phyloP scores from a whole-genome alignment of 768 basidiomycete species.

The Cystofilobasidium capitatum region DNA sequence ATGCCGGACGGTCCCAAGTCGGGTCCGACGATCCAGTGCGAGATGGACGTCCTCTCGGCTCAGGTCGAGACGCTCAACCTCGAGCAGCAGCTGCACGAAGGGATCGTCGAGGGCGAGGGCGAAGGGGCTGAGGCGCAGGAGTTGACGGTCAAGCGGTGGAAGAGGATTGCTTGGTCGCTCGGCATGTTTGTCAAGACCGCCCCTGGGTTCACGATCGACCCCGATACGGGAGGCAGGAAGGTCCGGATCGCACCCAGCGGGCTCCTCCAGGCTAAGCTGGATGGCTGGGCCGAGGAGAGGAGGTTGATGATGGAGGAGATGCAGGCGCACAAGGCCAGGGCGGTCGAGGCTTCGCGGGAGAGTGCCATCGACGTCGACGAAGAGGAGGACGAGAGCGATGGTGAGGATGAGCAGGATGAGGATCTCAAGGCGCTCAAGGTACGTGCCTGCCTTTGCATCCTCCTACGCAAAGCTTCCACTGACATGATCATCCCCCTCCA shows the following conservation, averaged over 20 bases:
- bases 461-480: not conserved
- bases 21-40: conserved; percentile 39
- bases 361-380: conserved; percentile 29
- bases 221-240: conserved; percentile 44
- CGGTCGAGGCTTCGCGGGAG: conserved; percentile 44
- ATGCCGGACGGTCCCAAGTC: conserved; percentile 26
- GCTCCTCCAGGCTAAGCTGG: conserved; percentile 44
- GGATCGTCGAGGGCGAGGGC: conserved; percentile 69
- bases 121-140: conserved; percentile 47
- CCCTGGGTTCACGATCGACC: conserved; percentile 57
- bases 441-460: conserved; percentile 27
- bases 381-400: conserved; percentile 34
- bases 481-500: not conserved
- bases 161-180: conserved; percentile 59
- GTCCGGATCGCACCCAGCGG: conserved; percentile 55
- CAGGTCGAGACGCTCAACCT: conserved; percentile 43
- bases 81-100: conserved; percentile 47
- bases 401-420: conserved; percentile 44
- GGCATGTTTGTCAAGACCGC: conserved; percentile 60
- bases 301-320: not conserved
- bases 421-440: conserved; percentile 70
- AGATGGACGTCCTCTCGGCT: conserved; percentile 69
- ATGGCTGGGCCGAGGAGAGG: conserved; percentile 55
- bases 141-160: conserved; percentile 55
- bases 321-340: not conserved